Conservation (phyloP, 768 basidiomycete species). For the Artomyces pyxidatus region DNA sequence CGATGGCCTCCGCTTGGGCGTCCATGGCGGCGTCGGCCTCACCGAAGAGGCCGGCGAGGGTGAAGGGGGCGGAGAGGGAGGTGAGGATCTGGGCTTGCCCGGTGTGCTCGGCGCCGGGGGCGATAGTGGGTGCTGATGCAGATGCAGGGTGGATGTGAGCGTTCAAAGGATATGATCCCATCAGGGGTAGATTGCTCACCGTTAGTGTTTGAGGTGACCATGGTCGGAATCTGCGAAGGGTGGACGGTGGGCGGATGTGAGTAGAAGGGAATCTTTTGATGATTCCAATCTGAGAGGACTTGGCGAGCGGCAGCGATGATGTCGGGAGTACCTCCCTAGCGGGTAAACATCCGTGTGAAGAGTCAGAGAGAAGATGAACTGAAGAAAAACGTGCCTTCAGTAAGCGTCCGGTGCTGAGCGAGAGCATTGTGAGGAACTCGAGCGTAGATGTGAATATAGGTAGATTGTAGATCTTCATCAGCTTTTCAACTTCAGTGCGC, state of each 20-base stretch:
- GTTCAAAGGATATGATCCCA: background rate
- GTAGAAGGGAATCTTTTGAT: slow-evolving; percentile 90
- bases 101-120: slow-evolving; percentile 71
- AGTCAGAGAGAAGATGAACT: background rate
- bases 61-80: slow-evolving; percentile 70
- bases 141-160: background rate
- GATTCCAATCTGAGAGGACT: slow-evolving; percentile 88
- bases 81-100: slow-evolving; percentile 75
- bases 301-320: slow-evolving; percentile 73
- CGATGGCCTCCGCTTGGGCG: slow-evolving; percentile 20
- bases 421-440: slow-evolving; percentile 87
- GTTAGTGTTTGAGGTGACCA: slow-evolving; percentile 26
- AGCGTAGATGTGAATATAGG: slow-evolving; percentile 64
- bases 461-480: slow-evolving; percentile 81
- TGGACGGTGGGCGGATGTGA: slow-evolving; percentile 73
- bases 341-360: background rate
- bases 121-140: slow-evolving; percentile 24
- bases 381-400: slow-evolving; percentile 49
- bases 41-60: slow-evolving; percentile 72
- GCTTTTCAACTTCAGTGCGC: slow-evolving; percentile 59
- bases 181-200: background rate
- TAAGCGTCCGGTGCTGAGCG: slow-evolving; percentile 73
- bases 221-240: slow-evolving; percentile 62
- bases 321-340: slow-evolving; percentile 49
- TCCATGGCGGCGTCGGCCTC: slow-evolving; percentile 72